These are phyloP conservation scores for Paracoccidioides lutzii DNA, from an alignment of 2,329 filamentous ascomycete species.

Conservation along the genomic window DNA sequence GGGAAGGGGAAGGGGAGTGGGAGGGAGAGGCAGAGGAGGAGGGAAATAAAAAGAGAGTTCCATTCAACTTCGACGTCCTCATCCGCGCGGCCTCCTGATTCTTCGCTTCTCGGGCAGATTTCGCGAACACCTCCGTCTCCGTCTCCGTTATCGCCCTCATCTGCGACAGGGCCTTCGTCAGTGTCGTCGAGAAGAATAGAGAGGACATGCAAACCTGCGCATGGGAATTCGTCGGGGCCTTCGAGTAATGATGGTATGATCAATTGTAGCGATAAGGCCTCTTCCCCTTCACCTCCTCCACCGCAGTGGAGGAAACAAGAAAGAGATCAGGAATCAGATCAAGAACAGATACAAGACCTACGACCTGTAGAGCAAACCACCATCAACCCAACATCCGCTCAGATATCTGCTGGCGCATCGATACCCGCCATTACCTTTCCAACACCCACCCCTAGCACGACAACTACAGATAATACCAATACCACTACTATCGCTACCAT, in stretches of 20 bases:
- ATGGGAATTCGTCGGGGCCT: background rate
- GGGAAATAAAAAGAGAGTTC: background rate
- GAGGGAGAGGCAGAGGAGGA: background rate
- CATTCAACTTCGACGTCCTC: background rate
- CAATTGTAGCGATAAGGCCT: background rate
- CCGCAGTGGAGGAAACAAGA: background rate
- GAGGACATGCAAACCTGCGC: background rate
- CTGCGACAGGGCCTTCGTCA: background rate
- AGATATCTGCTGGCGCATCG: background rate
- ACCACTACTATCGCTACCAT: constrained; percentile 1
- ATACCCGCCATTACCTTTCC: background rate
- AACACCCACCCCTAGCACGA: background rate
- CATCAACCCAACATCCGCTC: background rate
- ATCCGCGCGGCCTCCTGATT: background rate
- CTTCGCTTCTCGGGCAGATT: background rate
- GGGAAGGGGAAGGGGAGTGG: background rate
- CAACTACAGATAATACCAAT: constrained; percentile 3
- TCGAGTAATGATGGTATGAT: background rate
- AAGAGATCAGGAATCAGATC: background rate
- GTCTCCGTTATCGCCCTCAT: background rate
- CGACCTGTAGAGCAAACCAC: too few relatives aligned
- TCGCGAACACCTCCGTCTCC: background rate
- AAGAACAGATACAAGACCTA: background rate
- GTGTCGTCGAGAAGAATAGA: background rate
- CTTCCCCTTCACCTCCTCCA: background rate